Evolutionary conservation across 305 asterid genomes (phyloP), one percentile per base, ranked within the genome.

Genomic region (Rubia occidens): DNA sequence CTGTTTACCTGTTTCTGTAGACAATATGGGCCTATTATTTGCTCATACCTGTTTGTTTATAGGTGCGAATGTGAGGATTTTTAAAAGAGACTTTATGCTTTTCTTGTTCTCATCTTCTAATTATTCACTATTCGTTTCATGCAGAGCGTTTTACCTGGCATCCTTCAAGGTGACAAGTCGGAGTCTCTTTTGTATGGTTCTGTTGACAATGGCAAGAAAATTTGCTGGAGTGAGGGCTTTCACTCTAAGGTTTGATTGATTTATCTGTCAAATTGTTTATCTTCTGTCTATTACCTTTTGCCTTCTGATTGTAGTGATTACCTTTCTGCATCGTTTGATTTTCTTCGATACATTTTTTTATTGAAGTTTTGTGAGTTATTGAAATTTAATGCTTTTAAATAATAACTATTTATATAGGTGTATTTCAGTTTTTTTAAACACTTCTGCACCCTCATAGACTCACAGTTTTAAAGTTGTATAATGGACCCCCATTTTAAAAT

Each of bases 111-210:
- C 39, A 32, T 18, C 49, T 64, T 14, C 9, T 51, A 42, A 54
- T 43, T 39, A 10, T 40, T 59, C 43, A 0, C n/a, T 37, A 68
- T 73, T 66, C 65, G 79, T 67, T 63, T 37, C 65, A 80, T 71
- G 71, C 80, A 89, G 98, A 92, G 98, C 79, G 96, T 92, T 77
- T 81, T 92, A 78, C 98, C 98, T 32, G 98, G 98, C 71, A 92
- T 92, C 83, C 95, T 89, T 78, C 97, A 92, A 80, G 97, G 98
- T 74, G 97, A 92, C 76, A 89, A 92, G 78, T 88, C 98, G 11
- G 97, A 92, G 72, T 88, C 97, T 67, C 96, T 92, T 77, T 74
- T 89, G 69, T 92, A 89, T 72, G 98, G 98, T 68, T 92, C 98
- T 74, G 96, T 92, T 79, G 98, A 92, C 79, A 92, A 88, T 68